phyloP scores from a whole-genome alignment of 2,329 filamentous ascomycete species.

The Pseudogymnoascus sp. region DNA sequence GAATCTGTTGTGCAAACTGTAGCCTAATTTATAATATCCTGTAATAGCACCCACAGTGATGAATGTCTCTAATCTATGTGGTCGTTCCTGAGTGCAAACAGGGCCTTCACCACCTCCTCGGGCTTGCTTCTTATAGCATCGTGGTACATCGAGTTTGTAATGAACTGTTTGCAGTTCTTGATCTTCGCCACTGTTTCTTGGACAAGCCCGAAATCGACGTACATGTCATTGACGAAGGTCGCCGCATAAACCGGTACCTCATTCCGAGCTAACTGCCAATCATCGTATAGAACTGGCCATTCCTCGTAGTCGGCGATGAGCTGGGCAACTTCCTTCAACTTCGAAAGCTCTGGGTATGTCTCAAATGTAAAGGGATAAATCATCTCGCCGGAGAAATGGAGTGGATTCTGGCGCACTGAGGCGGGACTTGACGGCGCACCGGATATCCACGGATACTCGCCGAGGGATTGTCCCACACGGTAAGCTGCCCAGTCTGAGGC shows the following conservation, averaged over 20 bases:
- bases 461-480: slow-evolving; percentile 46
- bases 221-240: slow-evolving; percentile 83
- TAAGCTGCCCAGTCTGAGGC: slow-evolving; percentile 70
- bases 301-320: slow-evolving; percentile 58
- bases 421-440: slow-evolving; percentile 25
- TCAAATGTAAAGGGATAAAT: slow-evolving; percentile 80
- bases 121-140: slow-evolving; percentile 67
- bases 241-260: slow-evolving; percentile 80
- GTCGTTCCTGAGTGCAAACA: slow-evolving; percentile 71
- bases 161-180: slow-evolving; percentile 68
- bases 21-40: background rate
- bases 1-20: background rate
- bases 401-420: slow-evolving; percentile 39
- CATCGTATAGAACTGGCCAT: slow-evolving; percentile 74
- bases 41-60: background rate
- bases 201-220: slow-evolving; percentile 71
- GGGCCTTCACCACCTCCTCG: slow-evolving; percentile 66
- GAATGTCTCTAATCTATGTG: slow-evolving; percentile 41
- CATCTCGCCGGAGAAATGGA: slow-evolving; percentile 90
- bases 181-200: slow-evolving; percentile 67
- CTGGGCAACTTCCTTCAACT: slow-evolving; percentile 61
- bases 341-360: slow-evolving; percentile 66
- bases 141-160: slow-evolving; percentile 84
- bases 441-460: slow-evolving; percentile 42
- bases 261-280: slow-evolving; percentile 64